Evolutionary conservation across 331 rosid species (phyloP).

Genomic region (Ulmus americana): DNA sequence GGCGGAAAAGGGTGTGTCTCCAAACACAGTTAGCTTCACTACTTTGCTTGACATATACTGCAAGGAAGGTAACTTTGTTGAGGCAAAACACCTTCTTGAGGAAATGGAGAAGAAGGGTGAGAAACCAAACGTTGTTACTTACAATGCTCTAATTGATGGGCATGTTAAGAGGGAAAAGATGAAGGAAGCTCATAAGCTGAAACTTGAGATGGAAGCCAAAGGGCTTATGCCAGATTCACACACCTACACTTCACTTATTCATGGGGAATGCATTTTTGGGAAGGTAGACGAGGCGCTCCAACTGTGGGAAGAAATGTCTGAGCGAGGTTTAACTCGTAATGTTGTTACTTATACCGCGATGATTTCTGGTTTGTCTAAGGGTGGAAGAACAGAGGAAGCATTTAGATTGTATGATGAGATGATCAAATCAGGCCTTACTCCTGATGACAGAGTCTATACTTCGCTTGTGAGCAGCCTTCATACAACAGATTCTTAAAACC

Average conservation of each 20-base stretch:
- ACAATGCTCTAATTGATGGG: conserved; percentile 64
- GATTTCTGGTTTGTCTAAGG: conserved; percentile 74
- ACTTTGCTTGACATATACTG: conserved; percentile 64
- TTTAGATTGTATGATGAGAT: conserved; percentile 67
- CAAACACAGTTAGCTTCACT: conserved; percentile 51
- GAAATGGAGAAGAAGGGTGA: conserved; percentile 56
- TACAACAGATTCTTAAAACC: conserved; percentile 13
- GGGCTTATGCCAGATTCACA: conserved; percentile 60
- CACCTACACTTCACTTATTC: conserved; percentile 69
- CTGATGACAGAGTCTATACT: conserved; percentile 65
- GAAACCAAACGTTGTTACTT: conserved; percentile 52
- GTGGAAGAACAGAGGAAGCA: conserved; percentile 73
- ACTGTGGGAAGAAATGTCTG: conserved; percentile 58
- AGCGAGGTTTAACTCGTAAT: conserved; percentile 40
- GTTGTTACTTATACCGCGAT: conserved; percentile 55
- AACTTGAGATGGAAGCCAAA: conserved; percentile 46
- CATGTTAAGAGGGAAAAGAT: conserved; percentile 57
- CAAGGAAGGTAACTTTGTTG: conserved; percentile 76
- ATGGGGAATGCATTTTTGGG: conserved; percentile 64
- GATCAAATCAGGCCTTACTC: conserved; percentile 47
- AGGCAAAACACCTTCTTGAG: conserved; percentile 49
- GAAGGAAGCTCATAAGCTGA: conserved; percentile 48
- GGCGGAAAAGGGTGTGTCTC: conserved; percentile 61
- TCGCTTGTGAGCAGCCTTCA: conserved; percentile 69
- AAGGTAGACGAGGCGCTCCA: conserved; percentile 52